These are phyloP conservation scores for Allantophomopsis cytisporea DNA, from an alignment of 2,329 filamentous ascomycete species.

Conservation along the genomic window DNA sequence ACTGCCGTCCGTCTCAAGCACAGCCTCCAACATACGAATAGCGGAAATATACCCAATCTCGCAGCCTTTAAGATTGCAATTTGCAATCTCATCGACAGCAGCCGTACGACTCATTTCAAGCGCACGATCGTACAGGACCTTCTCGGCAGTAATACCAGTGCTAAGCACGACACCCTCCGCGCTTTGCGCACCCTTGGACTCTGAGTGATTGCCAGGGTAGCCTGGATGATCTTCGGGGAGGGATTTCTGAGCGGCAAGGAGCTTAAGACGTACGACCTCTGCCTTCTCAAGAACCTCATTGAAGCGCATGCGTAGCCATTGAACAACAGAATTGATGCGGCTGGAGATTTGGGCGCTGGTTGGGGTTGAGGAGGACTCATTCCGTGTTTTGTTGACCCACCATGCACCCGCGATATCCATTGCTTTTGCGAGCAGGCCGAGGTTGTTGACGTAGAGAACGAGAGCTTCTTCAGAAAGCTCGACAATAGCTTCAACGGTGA, in stretches of 20 bases:
- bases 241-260: slow-evolving; percentile 73
- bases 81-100: slow-evolving; percentile 90
- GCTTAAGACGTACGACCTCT: slow-evolving; percentile 79
- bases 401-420: slow-evolving; percentile 91
- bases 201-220: slow-evolving; percentile 67
- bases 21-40: slow-evolving; percentile 87
- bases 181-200: slow-evolving; percentile 44
- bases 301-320: slow-evolving; percentile 89
- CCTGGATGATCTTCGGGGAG: slow-evolving; percentile 76
- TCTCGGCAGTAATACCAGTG: slow-evolving; percentile 84
- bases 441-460: slow-evolving; percentile 89
- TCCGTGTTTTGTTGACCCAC: slow-evolving; percentile 73
- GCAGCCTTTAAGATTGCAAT: slow-evolving; percentile 75
- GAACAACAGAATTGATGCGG: slow-evolving; percentile 84
- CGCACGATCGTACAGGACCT: slow-evolving; percentile 94
- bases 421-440: slow-evolving; percentile 79
- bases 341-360: slow-evolving; percentile 26
- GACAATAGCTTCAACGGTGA: slow-evolving; percentile 78
- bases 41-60: slow-evolving; percentile 90
- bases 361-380: slow-evolving; percentile 35
- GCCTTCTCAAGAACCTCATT: slow-evolving; percentile 97
- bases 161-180: slow-evolving; percentile 74
- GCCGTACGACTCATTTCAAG: slow-evolving; percentile 93
- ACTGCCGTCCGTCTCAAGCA: slow-evolving; percentile 65
- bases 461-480: slow-evolving; percentile 86